These are phyloP conservation scores for Spergularia azorica DNA, from an alignment of 179 eudicot genomes.

Conservation along the genomic window DNA sequence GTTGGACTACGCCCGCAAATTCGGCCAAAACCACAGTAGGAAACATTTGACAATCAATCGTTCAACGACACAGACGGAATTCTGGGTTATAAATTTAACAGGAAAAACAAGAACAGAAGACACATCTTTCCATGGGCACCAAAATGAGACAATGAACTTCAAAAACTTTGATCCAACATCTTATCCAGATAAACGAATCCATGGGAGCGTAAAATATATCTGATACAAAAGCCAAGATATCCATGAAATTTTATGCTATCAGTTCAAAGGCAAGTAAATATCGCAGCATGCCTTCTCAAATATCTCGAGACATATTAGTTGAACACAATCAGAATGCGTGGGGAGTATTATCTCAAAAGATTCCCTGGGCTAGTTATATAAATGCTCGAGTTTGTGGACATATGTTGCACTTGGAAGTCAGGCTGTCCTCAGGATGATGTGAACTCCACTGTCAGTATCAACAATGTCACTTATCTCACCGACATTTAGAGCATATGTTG, in stretches of 20 bases:
- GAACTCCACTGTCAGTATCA: slow-evolving; percentile 92
- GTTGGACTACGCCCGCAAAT: too few species aligned
- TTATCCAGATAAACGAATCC: not conserved
- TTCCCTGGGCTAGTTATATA: not conserved
- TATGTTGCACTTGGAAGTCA: slow-evolving; percentile 25
- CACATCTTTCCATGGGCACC: too few species aligned
- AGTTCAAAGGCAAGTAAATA: not conserved
- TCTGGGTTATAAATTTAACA: too few species aligned
- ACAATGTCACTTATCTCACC: slow-evolving; percentile 92
- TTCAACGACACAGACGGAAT: too few species aligned
- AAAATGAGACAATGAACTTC: too few species aligned
- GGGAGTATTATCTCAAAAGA: slow-evolving; percentile 2
- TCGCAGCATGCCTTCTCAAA: not conserved
- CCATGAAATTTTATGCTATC: slow-evolving; percentile 17
- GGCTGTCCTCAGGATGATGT: slow-evolving; percentile 81
- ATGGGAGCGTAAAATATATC: not conserved
- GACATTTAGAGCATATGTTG: slow-evolving; percentile 69
- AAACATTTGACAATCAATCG: too few species aligned
- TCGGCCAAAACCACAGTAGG: too few species aligned
- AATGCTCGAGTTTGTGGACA: not conserved
- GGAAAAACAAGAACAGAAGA: too few species aligned
- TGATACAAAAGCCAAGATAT: slow-evolving; percentile 1
- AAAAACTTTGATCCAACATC: not conserved
- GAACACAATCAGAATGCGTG: slow-evolving; percentile 10
- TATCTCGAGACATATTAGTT: not conserved